phyloP scores from a whole-genome alignment of 768 basidiomycete genomes.

The Phlebiopsis gigantea region DNA sequence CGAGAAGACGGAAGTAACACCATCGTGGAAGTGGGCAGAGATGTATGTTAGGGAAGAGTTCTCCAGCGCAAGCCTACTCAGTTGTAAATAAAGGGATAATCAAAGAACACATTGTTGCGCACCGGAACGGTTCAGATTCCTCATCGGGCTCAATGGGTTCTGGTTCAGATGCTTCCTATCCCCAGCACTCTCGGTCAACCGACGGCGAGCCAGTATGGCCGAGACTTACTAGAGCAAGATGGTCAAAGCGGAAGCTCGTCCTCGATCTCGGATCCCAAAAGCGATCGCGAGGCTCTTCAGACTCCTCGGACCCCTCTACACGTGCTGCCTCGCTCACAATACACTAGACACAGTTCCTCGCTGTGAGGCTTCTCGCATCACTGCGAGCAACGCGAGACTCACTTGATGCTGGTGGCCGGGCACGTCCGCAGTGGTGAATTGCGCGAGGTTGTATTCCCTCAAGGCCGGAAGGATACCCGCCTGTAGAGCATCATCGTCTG shows the following conservation, averaged over 20 bases:
- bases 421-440: conserved; percentile 86
- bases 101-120: conserved; percentile 15
- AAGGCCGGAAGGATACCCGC: conserved; percentile 73
- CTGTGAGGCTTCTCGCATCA: too few relatives aligned
- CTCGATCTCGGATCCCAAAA: conserved; percentile 83
- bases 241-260: conserved; percentile 79
- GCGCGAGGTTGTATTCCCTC: conserved; percentile 79
- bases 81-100: background rate
- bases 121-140: conserved; percentile 77
- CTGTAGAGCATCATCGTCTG: conserved; percentile 81
- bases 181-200: background rate
- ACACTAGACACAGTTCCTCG: conserved; percentile 59
- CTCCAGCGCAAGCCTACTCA: conserved; percentile 63
- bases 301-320: conserved; percentile 22
- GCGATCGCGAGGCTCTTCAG: conserved; percentile 48
- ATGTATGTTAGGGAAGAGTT: conserved; percentile 63
- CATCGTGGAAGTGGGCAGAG: conserved; percentile 76
- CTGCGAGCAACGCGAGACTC: too few relatives aligned
- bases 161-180: conserved; percentile 73
- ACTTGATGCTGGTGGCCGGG: conserved; percentile 75
- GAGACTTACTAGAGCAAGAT: conserved; percentile 66
- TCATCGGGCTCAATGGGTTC: conserved; percentile 55
- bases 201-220: background rate
- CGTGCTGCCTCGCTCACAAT: conserved; percentile 75
- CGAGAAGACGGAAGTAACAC: conserved; percentile 70